phyloP scores from a whole-genome alignment of 2,329 filamentous ascomycete genomes.

The Tolypocladium capitatum region DNA sequence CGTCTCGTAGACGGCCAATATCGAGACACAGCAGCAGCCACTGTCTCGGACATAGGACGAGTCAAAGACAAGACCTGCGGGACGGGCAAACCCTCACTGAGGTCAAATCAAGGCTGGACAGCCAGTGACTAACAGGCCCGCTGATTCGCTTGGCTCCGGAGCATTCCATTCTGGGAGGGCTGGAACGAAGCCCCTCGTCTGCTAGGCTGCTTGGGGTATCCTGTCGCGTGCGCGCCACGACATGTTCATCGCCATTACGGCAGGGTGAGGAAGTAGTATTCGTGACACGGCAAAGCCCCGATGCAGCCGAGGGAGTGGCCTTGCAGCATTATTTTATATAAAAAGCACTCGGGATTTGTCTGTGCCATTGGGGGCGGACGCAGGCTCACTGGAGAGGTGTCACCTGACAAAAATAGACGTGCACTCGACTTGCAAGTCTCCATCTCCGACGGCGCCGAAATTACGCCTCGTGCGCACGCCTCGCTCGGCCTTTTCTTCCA shows the following conservation, averaged over 20 bases:
- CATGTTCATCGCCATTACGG: neutral
- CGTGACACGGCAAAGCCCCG: neutral
- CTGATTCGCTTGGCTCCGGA: neutral
- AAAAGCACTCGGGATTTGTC: neutral
- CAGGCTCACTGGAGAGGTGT: too few relatives aligned
- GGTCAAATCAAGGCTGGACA: too few relatives aligned
- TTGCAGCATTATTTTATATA: too few relatives aligned
- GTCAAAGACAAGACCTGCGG: too few relatives aligned
- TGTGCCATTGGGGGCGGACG: too few relatives aligned
- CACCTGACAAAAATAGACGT: neutral
- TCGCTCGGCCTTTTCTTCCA: neutral
- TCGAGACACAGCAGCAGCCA: too few relatives aligned
- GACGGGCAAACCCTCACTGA: too few relatives aligned
- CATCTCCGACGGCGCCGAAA: neutral
- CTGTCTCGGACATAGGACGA: too few relatives aligned
- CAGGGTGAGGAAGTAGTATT: neutral
- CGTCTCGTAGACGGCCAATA: too few relatives aligned
- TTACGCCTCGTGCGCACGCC: neutral
- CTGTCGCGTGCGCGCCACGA: neutral
- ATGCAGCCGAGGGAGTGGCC: neutral
- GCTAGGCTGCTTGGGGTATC: neutral
- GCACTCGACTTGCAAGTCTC: neutral
- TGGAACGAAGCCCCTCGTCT: neutral
- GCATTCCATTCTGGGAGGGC: neutral
- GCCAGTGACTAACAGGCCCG: too few relatives aligned